Evolutionary conservation across 2,329 filamentous ascomycete genomes (phyloP).

Genomic region (Beauveria varroae): DNA sequence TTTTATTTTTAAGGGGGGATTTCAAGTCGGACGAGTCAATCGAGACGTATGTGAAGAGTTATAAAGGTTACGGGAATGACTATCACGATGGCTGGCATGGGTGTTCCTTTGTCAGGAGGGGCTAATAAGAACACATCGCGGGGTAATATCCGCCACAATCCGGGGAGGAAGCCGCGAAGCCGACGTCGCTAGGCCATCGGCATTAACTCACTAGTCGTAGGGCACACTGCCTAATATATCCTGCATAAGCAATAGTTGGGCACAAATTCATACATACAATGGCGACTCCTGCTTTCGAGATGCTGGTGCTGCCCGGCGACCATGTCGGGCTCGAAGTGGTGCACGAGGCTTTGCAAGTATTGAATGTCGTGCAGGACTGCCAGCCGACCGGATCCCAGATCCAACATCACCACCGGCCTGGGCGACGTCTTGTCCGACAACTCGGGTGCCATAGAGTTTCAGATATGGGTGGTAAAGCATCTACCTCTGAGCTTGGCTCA

Average conservation of each 20-base stretch:
- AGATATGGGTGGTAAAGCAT: slow-evolving; percentile 57
- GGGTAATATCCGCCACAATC: slow-evolving; percentile 3
- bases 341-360: slow-evolving; percentile 36
- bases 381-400: slow-evolving; percentile 22
- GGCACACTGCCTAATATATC: not conserved
- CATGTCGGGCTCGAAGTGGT: slow-evolving; percentile 41
- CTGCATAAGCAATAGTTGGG: not conserved
- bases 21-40: too few relatives aligned
- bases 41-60: too few relatives aligned
- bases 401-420: slow-evolving; percentile 29
- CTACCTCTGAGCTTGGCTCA: slow-evolving; percentile 61
- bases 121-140: slow-evolving; percentile 10
- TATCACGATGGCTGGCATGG: not conserved
- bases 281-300: slow-evolving; percentile 14
- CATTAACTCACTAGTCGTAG: not conserved
- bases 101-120: not conserved
- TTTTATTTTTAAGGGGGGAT: too few relatives aligned
- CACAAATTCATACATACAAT: not conserved
- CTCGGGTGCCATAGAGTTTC: slow-evolving; percentile 46
- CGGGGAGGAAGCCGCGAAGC: not conserved
- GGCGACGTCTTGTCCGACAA: slow-evolving; percentile 40
- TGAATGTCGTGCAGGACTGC: slow-evolving; percentile 30
- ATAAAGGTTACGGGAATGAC: too few relatives aligned
- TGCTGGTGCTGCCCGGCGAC: slow-evolving; percentile 39
- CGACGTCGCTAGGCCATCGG: not conserved